Percentiles rank a stretch among this genome's conserved stretches.
Conservation (phyloP, 192 early-diverging fungal species). For the Coemansia sp. region DNA sequence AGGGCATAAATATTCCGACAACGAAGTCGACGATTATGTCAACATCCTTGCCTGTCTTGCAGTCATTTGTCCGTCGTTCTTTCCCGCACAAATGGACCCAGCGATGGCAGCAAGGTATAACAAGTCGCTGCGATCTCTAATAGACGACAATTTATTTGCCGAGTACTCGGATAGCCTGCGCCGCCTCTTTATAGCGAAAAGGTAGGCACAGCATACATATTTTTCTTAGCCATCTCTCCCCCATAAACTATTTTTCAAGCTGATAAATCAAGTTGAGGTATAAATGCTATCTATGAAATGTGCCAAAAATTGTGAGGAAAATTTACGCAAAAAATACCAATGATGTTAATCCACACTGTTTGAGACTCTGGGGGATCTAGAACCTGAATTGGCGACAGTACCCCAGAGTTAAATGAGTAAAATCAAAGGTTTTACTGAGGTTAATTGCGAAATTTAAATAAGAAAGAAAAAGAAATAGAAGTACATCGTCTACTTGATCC, state of each 20-base stretch:
- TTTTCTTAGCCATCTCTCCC: not conserved
- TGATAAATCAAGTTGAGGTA: not conserved
- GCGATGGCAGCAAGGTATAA: not conserved
- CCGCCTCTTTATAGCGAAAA: not conserved
- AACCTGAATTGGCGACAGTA: not conserved
- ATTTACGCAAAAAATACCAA: conserved; percentile 4
- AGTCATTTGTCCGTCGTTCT: not conserved
- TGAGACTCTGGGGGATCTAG: not conserved
- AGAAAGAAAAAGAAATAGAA: not conserved
- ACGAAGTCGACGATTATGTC: not conserved
- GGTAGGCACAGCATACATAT: not conserved
- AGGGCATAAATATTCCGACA: not conserved
- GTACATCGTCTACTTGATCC: conserved; percentile 26
- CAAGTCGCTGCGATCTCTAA: not conserved
- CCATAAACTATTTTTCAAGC: not conserved
- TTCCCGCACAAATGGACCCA: not conserved
- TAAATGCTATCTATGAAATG: not conserved
- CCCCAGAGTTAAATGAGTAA: not conserved
- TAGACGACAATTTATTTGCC: not conserved
- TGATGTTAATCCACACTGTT: conserved; percentile 9
- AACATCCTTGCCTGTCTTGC: not conserved
- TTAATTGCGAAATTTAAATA: not conserved
- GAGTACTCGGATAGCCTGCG: not conserved
- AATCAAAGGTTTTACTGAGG: conserved; percentile 6
- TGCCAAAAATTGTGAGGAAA: not conserved